phyloP scores from a whole-genome alignment of 371 early-diverging fungal species.

The Pancytospora philotis region DNA sequence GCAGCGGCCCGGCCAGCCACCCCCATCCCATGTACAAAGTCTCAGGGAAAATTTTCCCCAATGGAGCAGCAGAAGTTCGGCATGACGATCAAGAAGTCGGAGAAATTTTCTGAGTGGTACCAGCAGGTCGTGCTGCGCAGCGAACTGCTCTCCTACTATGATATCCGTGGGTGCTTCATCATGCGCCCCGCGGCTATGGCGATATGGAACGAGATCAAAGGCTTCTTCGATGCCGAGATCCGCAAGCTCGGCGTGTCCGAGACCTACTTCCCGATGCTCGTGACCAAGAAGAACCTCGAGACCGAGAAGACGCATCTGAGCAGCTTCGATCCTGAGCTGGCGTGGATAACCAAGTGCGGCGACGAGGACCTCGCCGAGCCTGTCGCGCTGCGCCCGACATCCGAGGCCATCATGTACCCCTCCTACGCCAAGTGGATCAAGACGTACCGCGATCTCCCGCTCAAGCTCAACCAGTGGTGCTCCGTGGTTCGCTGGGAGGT shows the following conservation, averaged over 20 bases:
- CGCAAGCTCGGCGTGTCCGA: slow-evolving; percentile 84
- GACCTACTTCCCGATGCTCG: slow-evolving; percentile 98
- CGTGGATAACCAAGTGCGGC: slow-evolving; percentile 96
- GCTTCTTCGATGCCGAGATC: slow-evolving; percentile 79
- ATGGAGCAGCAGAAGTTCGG: slow-evolving; percentile 67
- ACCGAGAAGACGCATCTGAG: slow-evolving; percentile 96
- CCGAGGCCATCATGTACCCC: slow-evolving; percentile 99
- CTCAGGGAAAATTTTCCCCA: slow-evolving; percentile 6
- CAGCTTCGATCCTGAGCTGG: slow-evolving; percentile 97
- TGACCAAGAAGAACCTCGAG: slow-evolving; percentile 74
- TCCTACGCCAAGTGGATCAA: slow-evolving; percentile 94
- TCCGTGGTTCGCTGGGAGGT: slow-evolving; percentile 99
- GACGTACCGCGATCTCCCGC: slow-evolving; percentile 91
- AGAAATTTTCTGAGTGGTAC: slow-evolving; percentile 61
- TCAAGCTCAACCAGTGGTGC: slow-evolving; percentile 98
- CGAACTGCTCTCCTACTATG: slow-evolving; percentile 96
- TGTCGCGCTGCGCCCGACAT: slow-evolving; percentile 96
- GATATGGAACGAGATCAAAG: slow-evolving; percentile 77
- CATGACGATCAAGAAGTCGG: slow-evolving; percentile 76
- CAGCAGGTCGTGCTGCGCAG: slow-evolving; percentile 70
- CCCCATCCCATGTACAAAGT: no score
- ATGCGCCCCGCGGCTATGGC: slow-evolving; percentile 87
- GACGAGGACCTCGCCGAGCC: slow-evolving; percentile 79
- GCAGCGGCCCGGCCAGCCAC: no score
- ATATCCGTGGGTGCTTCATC: slow-evolving; percentile 96